phyloP scores from a whole-genome alignment of 306 rosid genomes.

The Canavalia ensiformis region DNA sequence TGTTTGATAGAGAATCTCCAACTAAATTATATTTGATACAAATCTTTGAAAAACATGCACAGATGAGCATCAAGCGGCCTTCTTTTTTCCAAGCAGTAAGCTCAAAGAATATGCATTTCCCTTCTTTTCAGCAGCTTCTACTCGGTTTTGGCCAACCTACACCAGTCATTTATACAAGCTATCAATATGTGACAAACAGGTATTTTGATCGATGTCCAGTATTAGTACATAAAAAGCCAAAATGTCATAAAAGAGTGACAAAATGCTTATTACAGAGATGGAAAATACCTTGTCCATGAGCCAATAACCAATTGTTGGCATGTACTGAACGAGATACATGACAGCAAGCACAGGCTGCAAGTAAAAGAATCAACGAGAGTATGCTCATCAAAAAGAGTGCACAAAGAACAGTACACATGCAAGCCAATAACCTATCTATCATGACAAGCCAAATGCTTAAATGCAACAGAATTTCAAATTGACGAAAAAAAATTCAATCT shows the following conservation, averaged over 20 bases:
- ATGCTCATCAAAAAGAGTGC: constrained; percentile 19
- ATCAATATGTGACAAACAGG: constrained; percentile 26
- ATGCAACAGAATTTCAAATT: constrained; percentile 19
- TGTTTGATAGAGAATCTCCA: constrained; percentile 25
- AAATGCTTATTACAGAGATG: constrained; percentile 19
- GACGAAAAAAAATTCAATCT: constrained; percentile 7
- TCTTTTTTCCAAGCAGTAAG: constrained; percentile 77
- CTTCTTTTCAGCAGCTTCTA: constrained; percentile 83
- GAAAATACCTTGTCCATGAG: constrained; percentile 89
- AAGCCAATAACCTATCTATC: constrained; percentile 20
- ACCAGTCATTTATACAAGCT: constrained; percentile 30
- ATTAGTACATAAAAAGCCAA: background rate
- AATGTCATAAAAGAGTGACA: background rate
- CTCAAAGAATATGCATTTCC: constrained; percentile 80
- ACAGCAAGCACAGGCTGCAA: constrained; percentile 88
- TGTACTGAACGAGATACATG: constrained; percentile 92
- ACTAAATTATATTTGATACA: constrained; percentile 22
- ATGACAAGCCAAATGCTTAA: constrained; percentile 11
- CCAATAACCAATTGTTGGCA: constrained; percentile 92
- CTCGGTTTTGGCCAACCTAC: constrained; percentile 84
- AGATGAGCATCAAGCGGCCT: constrained; percentile 54
- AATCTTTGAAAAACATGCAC: constrained; percentile 16
- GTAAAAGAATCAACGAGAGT: constrained; percentile 13
- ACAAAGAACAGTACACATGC: background rate
- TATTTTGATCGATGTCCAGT: background rate